phyloP scores from a whole-genome alignment of 2,329 filamentous ascomycete species.

The Dactylella cylindrospora region DNA sequence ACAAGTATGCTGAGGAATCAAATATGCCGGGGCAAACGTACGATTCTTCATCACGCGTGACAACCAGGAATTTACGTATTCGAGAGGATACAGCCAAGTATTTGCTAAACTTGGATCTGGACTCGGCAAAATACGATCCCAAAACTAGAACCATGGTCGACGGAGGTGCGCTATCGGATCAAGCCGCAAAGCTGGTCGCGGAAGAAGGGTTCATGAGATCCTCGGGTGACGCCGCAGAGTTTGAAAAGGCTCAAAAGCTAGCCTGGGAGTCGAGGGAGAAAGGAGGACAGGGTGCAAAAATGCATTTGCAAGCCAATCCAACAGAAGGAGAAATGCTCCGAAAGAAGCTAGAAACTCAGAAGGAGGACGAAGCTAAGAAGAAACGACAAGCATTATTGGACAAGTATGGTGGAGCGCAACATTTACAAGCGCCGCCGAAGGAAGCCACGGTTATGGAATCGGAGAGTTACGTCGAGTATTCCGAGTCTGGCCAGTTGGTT shows the following conservation, averaged over 20 bases:
- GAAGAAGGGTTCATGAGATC: slow-evolving; percentile 89
- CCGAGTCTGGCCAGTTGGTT: slow-evolving; percentile 76
- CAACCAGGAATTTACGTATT: slow-evolving; percentile 84
- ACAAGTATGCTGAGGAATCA: slow-evolving; percentile 87
- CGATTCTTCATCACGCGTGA: slow-evolving; percentile 67
- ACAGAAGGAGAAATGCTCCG: slow-evolving; percentile 84
- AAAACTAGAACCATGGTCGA: slow-evolving; percentile 92
- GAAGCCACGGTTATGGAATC: slow-evolving; percentile 73
- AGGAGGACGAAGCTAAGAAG: slow-evolving; percentile 63
- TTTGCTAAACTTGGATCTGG: slow-evolving; percentile 86
- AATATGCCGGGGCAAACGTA: slow-evolving; percentile 81
- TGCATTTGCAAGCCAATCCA: slow-evolving; percentile 94
- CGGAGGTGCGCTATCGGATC: slow-evolving; percentile 72
- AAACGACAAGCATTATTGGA: slow-evolving; percentile 70
- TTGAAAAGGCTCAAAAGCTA: slow-evolving; percentile 83
- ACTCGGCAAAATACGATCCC: slow-evolving; percentile 96
- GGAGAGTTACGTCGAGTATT: slow-evolving; percentile 90
- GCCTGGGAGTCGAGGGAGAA: slow-evolving; percentile 95
- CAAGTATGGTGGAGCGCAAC: slow-evolving; percentile 75
- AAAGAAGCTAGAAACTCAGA: slow-evolving; percentile 65
- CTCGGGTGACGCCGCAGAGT: slow-evolving; percentile 88
- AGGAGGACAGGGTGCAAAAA: slow-evolving; percentile 67
- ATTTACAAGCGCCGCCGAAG: slow-evolving; percentile 61
- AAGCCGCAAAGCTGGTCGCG: slow-evolving; percentile 77
- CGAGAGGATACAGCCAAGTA: slow-evolving; percentile 98